phyloP scores from a whole-genome alignment of 1,139 yeast genomes.

The Geotrichum fermentans region DNA sequence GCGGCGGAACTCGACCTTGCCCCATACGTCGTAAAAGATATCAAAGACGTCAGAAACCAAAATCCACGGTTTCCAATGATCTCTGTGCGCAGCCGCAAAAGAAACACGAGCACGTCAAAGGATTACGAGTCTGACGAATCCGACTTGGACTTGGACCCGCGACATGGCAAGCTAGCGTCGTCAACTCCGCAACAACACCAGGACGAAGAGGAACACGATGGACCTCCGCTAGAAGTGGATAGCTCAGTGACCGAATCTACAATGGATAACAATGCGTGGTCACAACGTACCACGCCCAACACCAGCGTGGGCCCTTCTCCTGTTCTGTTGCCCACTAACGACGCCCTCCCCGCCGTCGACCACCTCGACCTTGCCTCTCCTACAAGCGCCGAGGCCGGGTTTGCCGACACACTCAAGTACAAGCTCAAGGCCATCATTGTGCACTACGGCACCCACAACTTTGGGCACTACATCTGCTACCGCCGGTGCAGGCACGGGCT shows the following conservation, averaged over 20 bases:
- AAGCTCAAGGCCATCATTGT: constrained; percentile 78
- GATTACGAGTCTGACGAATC: constrained; percentile 23
- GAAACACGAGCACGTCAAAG: constrained; percentile 35
- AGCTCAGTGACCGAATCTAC: not conserved
- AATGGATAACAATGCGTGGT: constrained; percentile 1
- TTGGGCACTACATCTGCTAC: constrained; percentile 89
- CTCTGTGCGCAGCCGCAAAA: constrained; percentile 36
- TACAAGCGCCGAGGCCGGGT: not conserved
- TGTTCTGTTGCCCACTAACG: not conserved
- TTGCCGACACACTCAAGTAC: constrained; percentile 42
- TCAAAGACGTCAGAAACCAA: constrained; percentile 54
- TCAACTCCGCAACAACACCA: too few relatives aligned
- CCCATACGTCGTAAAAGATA: constrained; percentile 64
- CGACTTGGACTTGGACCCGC: constrained; percentile 23
- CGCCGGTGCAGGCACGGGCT: constrained; percentile 65
- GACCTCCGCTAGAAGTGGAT: not conserved
- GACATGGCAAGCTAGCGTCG: constrained; percentile 5
- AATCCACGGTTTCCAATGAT: constrained; percentile 73
- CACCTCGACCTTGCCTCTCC: not conserved
- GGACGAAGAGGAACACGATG: not conserved
- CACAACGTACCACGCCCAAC: not conserved
- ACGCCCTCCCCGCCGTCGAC: not conserved
- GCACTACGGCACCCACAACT: constrained; percentile 91
- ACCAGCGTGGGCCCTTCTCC: constrained; percentile 4
- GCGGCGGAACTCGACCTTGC: constrained; percentile 62